These are phyloP conservation scores for Solanum arcanum DNA, from an alignment of 257 asterid genomes.

Conservation along the genomic window DNA sequence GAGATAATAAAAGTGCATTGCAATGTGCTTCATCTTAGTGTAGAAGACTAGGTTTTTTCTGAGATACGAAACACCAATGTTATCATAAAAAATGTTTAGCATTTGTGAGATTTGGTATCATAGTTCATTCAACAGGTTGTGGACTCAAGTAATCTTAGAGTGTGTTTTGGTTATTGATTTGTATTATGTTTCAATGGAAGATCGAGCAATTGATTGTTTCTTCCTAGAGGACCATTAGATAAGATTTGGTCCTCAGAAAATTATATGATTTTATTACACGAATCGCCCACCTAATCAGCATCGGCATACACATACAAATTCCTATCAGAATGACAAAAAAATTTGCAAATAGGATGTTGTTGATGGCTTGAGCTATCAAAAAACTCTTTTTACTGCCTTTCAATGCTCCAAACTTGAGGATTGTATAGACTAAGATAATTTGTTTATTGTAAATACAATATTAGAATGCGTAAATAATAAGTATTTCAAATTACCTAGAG, in stretches of 20 bases:
- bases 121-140: neutral
- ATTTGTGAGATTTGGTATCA: neutral
- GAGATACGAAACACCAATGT: neutral
- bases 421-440: too few species aligned
- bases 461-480: too few species aligned
- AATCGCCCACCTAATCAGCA: neutral
- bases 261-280: neutral
- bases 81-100: too few species aligned
- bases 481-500: too few species aligned
- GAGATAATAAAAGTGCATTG: neutral
- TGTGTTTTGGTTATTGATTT: neutral
- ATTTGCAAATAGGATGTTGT: neutral
- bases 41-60: neutral
- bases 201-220: neutral
- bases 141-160: neutral
- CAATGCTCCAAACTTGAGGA: too few species aligned
- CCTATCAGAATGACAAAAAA: neutral
- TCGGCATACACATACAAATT: neutral
- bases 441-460: too few species aligned
- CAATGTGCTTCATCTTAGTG: neutral
- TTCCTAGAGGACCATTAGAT: neutral
- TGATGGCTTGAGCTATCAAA: neutral
- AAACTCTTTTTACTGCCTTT: neutral
- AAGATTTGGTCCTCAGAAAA: too few species aligned
- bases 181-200: neutral